These are phyloP conservation scores for Toxoplasma gondii DNA, from an alignment of 169 alveolate species.

Conservation along the genomic window DNA sequence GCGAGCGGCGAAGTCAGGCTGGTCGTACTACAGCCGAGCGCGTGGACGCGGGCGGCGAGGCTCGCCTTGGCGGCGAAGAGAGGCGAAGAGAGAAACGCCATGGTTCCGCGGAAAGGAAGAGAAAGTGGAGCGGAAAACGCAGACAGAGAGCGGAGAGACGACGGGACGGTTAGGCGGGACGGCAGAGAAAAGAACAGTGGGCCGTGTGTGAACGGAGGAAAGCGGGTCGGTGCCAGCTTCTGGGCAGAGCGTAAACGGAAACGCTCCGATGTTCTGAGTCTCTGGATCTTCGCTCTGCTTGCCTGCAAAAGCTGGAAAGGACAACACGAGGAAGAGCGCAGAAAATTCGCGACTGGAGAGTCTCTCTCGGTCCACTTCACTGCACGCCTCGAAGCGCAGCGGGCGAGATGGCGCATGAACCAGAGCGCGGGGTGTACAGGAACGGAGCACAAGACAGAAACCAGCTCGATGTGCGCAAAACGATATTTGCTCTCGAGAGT, in stretches of 20 bases:
- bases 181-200: not conserved
- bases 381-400: not conserved
- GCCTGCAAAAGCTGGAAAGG: no score
- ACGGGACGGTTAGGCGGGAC: not conserved
- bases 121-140: not conserved
- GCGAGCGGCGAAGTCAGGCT: not conserved
- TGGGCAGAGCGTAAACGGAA: no score
- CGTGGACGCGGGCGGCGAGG: not conserved
- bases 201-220: not conserved
- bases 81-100: not conserved
- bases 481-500: no score
- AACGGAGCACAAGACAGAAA: not conserved
- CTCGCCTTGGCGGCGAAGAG: not conserved
- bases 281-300: no score
- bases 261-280: no score
- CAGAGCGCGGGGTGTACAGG: not conserved
- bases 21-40: not conserved
- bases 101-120: not conserved
- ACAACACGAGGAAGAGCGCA: no score
- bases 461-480: not conserved
- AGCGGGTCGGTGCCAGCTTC: not conserved
- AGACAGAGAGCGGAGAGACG: not conserved
- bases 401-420: not conserved
- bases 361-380: no score
- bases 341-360: no score